A percentile compares a stretch with the other conserved stretches of the same genome.
phyloP scores from a whole-genome alignment of 345 rosid species.

The Kernera saxatilis region DNA sequence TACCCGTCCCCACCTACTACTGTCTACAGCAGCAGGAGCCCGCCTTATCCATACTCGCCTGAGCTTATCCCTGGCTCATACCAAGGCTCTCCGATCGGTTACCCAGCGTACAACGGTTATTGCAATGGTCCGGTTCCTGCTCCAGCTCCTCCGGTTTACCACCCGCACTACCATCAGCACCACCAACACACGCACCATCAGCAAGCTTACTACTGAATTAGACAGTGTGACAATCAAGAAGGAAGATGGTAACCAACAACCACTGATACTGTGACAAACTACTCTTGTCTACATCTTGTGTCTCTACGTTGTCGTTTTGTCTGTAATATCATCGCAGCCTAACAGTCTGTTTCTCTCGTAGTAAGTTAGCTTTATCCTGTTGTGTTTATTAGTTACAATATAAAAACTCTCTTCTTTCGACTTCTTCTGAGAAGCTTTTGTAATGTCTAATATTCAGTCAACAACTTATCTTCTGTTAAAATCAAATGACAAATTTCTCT shows the following conservation, averaged over 20 bases:
- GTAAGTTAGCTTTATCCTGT: conserved; percentile 21
- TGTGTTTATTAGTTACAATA: conserved; percentile 16
- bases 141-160: conserved; percentile 34
- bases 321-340: conserved; percentile 32
- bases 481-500: conserved; percentile 16
- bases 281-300: conserved; percentile 11
- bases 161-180: conserved; percentile 31
- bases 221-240: conserved; percentile 29
- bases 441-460: conserved; percentile 22
- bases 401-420: conserved; percentile 4
- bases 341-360: conserved; percentile 6
- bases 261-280: conserved; percentile 32
- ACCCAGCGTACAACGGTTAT: conserved; percentile 30
- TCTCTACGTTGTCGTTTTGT: conserved; percentile 21
- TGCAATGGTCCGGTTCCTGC: conserved; percentile 29
- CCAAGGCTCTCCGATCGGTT: conserved; percentile 33
- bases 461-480: conserved; percentile 16
- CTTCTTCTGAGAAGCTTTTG: no score
- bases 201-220: conserved; percentile 37
- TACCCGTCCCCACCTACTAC: conserved; percentile 56
- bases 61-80: conserved; percentile 25
- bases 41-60: conserved; percentile 30
- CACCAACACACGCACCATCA: conserved; percentile 32
- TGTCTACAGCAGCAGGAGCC: conserved; percentile 35
- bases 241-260: conserved; percentile 24